These are phyloP conservation scores for Fonsecaea monophora DNA, from an alignment of 2,329 filamentous ascomycete species.

Conservation along the genomic window DNA sequence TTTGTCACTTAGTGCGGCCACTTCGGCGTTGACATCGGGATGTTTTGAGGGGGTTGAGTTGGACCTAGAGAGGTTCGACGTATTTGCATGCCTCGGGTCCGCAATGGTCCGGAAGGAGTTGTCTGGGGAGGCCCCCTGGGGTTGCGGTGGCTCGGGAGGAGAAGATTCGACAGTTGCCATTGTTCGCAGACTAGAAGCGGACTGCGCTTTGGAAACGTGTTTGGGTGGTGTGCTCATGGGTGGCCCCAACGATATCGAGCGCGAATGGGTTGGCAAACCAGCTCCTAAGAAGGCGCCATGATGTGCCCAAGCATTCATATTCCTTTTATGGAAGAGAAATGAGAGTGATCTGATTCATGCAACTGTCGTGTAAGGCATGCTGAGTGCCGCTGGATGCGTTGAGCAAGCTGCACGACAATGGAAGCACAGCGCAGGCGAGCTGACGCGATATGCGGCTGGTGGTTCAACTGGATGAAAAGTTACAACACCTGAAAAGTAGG, in stretches of 20 bases:
- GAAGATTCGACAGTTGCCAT: conserved; percentile 44
- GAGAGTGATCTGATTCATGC: conserved; percentile 19
- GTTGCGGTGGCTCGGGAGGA: conserved; percentile 41
- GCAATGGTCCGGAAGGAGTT: conserved; percentile 55
- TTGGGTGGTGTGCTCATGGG: conserved; percentile 23
- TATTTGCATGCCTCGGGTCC: conserved; percentile 50
- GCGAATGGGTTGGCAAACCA: conserved; percentile 28
- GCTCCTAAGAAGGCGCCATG: conserved; percentile 37
- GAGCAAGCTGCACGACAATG: conserved; percentile 14
- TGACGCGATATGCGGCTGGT: conserved; percentile 3
- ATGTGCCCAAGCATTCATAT: conserved; percentile 34
- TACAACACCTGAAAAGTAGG: conserved; percentile 8
- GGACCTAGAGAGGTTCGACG: conserved; percentile 47
- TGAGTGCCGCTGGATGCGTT: conserved; percentile 13
- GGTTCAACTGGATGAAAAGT: neutral
- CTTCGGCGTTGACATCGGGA: conserved; percentile 73
- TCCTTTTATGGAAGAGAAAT: neutral
- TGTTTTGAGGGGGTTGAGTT: conserved; percentile 52
- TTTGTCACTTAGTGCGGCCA: conserved; percentile 90
- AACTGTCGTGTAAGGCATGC: conserved; percentile 34
- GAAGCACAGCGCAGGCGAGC: conserved; percentile 7
- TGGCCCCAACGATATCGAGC: conserved; percentile 36
- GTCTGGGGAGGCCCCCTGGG: conserved; percentile 43
- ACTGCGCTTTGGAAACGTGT: conserved; percentile 53
- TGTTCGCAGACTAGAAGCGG: conserved; percentile 51